Base-by-base conservation (phyloP, 345 rosid species). In the Adansonia digitata region DNA sequence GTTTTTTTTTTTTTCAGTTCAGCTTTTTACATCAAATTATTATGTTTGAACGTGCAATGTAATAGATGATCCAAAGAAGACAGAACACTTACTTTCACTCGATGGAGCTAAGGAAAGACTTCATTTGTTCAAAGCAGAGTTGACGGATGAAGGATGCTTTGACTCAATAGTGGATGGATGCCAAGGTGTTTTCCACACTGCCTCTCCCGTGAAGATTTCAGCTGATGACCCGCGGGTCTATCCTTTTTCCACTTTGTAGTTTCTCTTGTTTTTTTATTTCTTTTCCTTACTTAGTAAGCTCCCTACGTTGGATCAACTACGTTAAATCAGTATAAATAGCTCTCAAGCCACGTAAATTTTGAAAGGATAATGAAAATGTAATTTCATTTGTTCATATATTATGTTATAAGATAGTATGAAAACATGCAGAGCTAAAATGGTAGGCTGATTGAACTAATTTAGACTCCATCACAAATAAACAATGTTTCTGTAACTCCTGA, bases 91-190 rank as follows among this genome's bases (percentile, higher is more conserved):
- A 20, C 11, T 60, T 60, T 14, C 40, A 12, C 62, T 60, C 6
- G 40, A 31, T 29, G 64, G 64, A 7, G 64, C 64, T 29, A 60
- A 60, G 64, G 64, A 60, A 57, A 60, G 64, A 5, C 64, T 60
- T 29, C 64, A 60, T 60, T 29, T 60, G 12, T 60, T 60, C 40
- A 60, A 15, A 17, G 65, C 65, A 5, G 65, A 60, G 22, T 15
- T 60, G 65, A 7, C 31, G 40, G 40, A 60, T 2, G 65, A 60
- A 29, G 40, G 40, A 60, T 14, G 40, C 22, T 60, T 29, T 15
- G 65, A 60, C 40, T 60, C 40, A 5, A 60, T 60, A 6, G 65
- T 31, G 65, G 65, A 31, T 15, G 65, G 65, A 15, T 31, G 65
- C 65, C 65, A 31, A 5, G 20, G 40, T 60, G 65, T 60, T 60